Evolutionary conservation across 140 eudicot species (phyloP), one percentile per base, ranked within the genome.

Genomic region (Bidens hawaiensis): DNA sequence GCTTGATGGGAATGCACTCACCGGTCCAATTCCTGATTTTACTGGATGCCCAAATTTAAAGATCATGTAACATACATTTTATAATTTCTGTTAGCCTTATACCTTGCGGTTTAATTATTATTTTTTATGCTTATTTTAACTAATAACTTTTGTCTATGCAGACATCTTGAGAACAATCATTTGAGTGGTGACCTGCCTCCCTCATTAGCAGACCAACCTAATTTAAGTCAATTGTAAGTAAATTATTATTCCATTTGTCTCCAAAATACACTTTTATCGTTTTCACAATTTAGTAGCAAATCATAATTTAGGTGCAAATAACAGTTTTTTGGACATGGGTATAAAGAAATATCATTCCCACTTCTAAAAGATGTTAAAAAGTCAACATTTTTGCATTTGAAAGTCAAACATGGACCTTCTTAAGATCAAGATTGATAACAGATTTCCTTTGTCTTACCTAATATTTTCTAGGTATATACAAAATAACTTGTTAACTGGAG

Each of bases 111-210:
- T 10, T 55, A 17, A 47, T 7, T 13, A 22, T 26, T 28, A 25
- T 62, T 49, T 26, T 4, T 1, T 36, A 8, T 38, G 45, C 45
- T 38, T 10, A 38, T 38, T 49, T 50, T 58, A 42, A 66, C 54
- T 75, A 51, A 33, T 50, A 3, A 16, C 41, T 12, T 71, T 68
- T 26, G 27, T 54, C 52, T 34, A 12, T 59, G 68, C 72, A 93
- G 99, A 77, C 99, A 93, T 78, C 89, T 93, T 3, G 99, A 93
- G 80, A 69, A 88, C 73, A 93, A 93, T 76, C 89, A 79, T 63
- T 71, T 93, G 82, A 85, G 78, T 47, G 96, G 99, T 25, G 79
- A 79, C 36, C 60, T 93, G 62, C 95, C 99, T 3, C 56, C 87
- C 47, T 76, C 86, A 45, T 76, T 93, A 75, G 85, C 76, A 28